Evolutionary conservation across 805 yeast genomes (phyloP), one percentile per base, ranked within the genome.

Genomic region (Dipodascus geniculatus): DNA sequence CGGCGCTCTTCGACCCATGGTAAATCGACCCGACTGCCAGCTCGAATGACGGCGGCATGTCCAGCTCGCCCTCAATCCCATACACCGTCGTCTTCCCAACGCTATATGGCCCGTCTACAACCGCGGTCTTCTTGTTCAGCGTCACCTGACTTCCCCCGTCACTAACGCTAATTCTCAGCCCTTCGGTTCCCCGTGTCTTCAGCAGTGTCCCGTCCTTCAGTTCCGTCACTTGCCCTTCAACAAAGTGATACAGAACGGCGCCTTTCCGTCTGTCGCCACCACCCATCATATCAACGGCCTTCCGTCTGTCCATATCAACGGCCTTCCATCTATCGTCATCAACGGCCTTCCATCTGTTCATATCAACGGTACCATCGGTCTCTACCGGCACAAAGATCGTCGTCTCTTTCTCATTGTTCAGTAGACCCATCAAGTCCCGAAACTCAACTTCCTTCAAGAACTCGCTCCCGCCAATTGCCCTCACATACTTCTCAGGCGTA

Each of bases 41-140:
- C 24, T 83, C 75, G 48, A 90, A 69, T 28, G 81, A 79, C 0
- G 76, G 69, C 0, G 97, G 98, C 0, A 83, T 64, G 11, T 75
- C 66, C 14, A 87, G 60, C 28, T 79, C 82, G 16, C 80, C 82
- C 55, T 81, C 79, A 1, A 84, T 71, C 1, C 82, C 65, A 59
- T 82, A 87, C 3, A 89, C 81, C n/a, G 78, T 64, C 1, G 88
- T 80, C 56, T 82, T 79, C 0, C 85, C 90, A 22, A 86, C 72
- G 6, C 60, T 60, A 48, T 74, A 72, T 1, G 78, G 79, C 1
- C 71, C 69, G 0, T 72, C 63, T 22, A 63, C 56, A 1, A 85
- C 70, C 17, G 68, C 63, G 33, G 76, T 22, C n/a, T n/a, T 82
- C 58, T 82, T 82, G 64, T 87, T 87, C 35, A 87, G 62, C 17